A percentile compares a stretch with the other conserved stretches of the same genome.
phyloP scores from a whole-genome alignment of 192 early-diverging fungal genomes.

The Rhizophagus prolifer region DNA sequence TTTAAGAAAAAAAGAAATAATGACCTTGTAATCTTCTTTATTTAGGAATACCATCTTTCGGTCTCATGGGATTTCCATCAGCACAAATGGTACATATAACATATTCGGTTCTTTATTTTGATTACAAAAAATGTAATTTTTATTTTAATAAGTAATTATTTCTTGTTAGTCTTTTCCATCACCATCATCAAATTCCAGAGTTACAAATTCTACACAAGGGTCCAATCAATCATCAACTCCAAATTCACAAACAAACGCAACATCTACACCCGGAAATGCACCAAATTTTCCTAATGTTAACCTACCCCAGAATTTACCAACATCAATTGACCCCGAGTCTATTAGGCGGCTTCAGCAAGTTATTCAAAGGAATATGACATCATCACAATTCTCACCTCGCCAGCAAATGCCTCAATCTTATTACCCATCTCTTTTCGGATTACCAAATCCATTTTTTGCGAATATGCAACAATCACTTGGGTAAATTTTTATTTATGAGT shows the following conservation, averaged over 20 bases:
- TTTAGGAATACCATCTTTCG: conserved; percentile 17
- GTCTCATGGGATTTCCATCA: conserved; percentile 12
- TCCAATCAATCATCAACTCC: not conserved
- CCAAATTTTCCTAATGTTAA: not conserved
- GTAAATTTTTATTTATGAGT: not conserved
- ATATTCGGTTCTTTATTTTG: not conserved
- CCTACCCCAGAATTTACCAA: not conserved
- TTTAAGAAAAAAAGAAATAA: not conserved
- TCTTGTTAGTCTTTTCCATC: conserved; percentile 2
- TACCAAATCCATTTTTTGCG: conserved; percentile 14
- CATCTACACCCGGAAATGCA: not conserved
- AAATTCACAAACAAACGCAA: not conserved
- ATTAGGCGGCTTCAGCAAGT: conserved; percentile 23
- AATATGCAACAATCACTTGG: conserved; percentile 11
- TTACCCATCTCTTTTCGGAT: conserved; percentile 25
- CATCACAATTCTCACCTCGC: conserved; percentile 11
- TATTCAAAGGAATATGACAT: conserved; percentile 12
- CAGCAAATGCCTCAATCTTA: conserved; percentile 17
- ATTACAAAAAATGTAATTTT: not conserved
- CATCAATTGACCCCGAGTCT: conserved; percentile 6
- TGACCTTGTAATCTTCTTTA: too few species aligned
- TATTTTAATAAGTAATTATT: not conserved
- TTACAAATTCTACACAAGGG: not conserved
- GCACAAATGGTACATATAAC: not conserved
- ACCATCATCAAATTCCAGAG: not conserved